Evolutionary conservation across 179 eudicot genomes (phyloP).

Genomic region (Amaranthus tricolor): DNA sequence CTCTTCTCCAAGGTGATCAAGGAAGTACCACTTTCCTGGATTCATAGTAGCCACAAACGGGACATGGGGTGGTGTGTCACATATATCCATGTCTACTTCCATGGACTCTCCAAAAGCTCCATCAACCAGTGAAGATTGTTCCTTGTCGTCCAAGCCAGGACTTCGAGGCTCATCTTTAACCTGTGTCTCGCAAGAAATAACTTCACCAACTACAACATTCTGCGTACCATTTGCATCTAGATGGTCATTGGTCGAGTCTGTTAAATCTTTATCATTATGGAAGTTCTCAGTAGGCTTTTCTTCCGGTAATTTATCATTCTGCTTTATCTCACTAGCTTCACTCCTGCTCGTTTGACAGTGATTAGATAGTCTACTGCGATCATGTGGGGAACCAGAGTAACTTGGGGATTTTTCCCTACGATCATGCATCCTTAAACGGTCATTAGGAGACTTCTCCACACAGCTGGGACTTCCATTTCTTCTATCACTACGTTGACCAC

Average conservation of each 20-base stretch:
- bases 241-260: slow-evolving; percentile 36
- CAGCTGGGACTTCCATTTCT: slow-evolving; percentile 63
- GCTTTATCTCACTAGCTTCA: slow-evolving; percentile 51
- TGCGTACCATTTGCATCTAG: slow-evolving; percentile 32
- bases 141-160: slow-evolving; percentile 29
- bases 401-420: slow-evolving; percentile 48
- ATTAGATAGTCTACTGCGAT: slow-evolving; percentile 39
- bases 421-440: slow-evolving; percentile 48
- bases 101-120: slow-evolving; percentile 70
- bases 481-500: slow-evolving; percentile 44
- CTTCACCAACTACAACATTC: slow-evolving; percentile 38
- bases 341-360: slow-evolving; percentile 36
- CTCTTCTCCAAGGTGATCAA: slow-evolving; percentile 75
- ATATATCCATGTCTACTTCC: slow-evolving; percentile 99
- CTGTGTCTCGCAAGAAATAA: slow-evolving; percentile 21
- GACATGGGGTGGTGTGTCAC: slow-evolving; percentile 92
- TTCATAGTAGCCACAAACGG: slow-evolving; percentile 43
- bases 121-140: slow-evolving; percentile 35
- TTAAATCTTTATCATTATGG: slow-evolving; percentile 30
- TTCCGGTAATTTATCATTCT: slow-evolving; percentile 41
- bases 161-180: slow-evolving; percentile 39
- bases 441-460: slow-evolving; percentile 61
- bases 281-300: slow-evolving; percentile 46
- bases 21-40: slow-evolving; percentile 79
- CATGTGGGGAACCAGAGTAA: slow-evolving; percentile 52